Evolutionary conservation across 176 grass and related monocot genomes (phyloP).

Genomic region (Avena insularis): DNA sequence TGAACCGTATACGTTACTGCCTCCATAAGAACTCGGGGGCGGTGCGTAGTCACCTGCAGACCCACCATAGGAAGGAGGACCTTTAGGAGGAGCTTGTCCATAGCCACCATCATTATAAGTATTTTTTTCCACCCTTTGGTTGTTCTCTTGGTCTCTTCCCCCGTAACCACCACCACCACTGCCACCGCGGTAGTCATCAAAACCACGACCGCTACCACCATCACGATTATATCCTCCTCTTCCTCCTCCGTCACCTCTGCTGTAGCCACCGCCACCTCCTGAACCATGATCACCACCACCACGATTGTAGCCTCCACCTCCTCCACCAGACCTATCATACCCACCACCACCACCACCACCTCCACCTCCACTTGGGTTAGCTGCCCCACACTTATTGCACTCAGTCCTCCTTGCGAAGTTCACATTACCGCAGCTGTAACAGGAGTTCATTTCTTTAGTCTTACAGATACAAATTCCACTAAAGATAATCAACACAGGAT

Average conservation of each 20-base stretch:
- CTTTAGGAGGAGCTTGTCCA: conserved; percentile 65
- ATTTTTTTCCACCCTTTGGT: conserved; percentile 52
- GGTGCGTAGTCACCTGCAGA: conserved; percentile 55
- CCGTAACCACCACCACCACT: conserved; percentile 53
- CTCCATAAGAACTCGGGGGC: conserved; percentile 75
- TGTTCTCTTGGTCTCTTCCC: conserved; percentile 62
- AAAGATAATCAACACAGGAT: background rate
- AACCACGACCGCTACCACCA: conserved; percentile 59
- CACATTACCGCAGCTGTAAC: conserved; percentile 86
- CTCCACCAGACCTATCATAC: conserved; percentile 61
- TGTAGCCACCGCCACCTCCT: conserved; percentile 57
- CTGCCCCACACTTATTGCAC: conserved; percentile 94
- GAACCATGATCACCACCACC: conserved; percentile 61
- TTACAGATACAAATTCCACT: background rate
- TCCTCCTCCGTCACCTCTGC: conserved; percentile 53
- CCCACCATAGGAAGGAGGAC: conserved; percentile 67
- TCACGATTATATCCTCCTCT: conserved; percentile 56
- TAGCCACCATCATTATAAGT: conserved; percentile 58
- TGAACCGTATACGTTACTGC: conserved; percentile 58
- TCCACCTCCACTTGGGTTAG: conserved; percentile 56
- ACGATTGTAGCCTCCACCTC: conserved; percentile 60
- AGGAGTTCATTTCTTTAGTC: conserved; percentile 34
- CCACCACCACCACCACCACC: conserved; percentile 48
- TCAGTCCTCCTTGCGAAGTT: conserved; percentile 96
- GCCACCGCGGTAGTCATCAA: conserved; percentile 63